A percentile compares a stretch with the other conserved stretches of the same genome.
Conservation (phyloP, 768 basidiomycete species). For the Crepidotus variabilis region DNA sequence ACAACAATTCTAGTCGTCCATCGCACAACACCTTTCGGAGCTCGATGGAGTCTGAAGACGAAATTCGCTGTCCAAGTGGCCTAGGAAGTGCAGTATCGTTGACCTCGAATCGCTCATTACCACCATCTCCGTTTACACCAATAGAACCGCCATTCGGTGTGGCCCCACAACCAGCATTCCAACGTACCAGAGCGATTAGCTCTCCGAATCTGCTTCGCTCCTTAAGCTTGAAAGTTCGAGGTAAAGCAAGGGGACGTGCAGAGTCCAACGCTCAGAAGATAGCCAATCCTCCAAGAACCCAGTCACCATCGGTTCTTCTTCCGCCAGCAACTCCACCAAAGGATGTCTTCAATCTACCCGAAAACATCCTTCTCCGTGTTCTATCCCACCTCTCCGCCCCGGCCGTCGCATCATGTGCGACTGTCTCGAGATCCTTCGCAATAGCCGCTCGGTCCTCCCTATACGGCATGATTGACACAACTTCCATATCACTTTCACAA, state of each 20-base stretch:
- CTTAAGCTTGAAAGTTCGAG: constrained; percentile 16
- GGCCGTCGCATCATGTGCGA: constrained; percentile 24
- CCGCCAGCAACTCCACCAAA: constrained; percentile 7
- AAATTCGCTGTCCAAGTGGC: constrained; percentile 45
- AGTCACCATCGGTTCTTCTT: not conserved
- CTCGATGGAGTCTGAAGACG: constrained; percentile 26
- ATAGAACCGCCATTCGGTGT: constrained; percentile 6
- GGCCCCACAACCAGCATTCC: constrained; percentile 7
- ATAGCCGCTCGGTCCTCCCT: constrained; percentile 27
- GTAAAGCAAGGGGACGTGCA: constrained; percentile 13
- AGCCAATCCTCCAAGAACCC: not conserved
- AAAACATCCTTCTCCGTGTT: constrained; percentile 30
- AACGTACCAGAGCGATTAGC: constrained; percentile 29
- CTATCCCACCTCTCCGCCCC: constrained; percentile 30
- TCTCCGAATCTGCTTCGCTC: constrained; percentile 34
- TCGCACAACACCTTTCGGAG: constrained; percentile 7
- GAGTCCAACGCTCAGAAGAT: constrained; percentile 8
- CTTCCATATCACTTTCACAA: constrained; percentile 23
- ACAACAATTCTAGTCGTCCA: constrained; percentile 8
- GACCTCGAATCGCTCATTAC: constrained; percentile 30
- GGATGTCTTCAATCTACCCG: constrained; percentile 20
- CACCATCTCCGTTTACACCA: constrained; percentile 29
- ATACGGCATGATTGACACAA: constrained; percentile 32
- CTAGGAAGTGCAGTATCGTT: constrained; percentile 36
- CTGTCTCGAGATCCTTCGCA: constrained; percentile 30